phyloP scores from a whole-genome alignment of 805 yeast species.

The Cyberlindnera mississippiensis region DNA sequence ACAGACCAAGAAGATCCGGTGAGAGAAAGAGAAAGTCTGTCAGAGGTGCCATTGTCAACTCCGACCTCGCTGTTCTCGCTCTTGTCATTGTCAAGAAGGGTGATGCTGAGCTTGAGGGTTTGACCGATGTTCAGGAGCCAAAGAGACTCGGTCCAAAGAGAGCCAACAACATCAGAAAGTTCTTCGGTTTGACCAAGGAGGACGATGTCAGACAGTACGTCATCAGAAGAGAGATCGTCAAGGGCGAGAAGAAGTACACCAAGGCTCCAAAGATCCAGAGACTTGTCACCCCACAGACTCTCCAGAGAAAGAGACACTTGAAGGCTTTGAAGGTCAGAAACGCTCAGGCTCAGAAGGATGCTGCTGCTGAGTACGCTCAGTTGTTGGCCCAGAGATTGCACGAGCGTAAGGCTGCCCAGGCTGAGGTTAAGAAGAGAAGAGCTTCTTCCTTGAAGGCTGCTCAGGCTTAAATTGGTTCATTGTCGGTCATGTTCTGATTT shows the following conservation, averaged over 20 bases:
- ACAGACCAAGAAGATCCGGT: conserved; percentile 99
- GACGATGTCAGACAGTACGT: conserved; percentile 71
- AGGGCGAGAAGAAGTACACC: conserved; percentile 98
- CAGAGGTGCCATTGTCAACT: conserved; percentile 98
- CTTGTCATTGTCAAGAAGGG: conserved; percentile 96
- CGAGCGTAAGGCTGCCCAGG: conserved; percentile 97
- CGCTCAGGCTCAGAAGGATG: conserved; percentile 99
- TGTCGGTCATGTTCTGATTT: conserved; percentile 7
- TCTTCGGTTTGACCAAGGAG: conserved; percentile 94
- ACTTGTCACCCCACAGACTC: conserved; percentile 97
- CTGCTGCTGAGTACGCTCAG: conserved; percentile 99
- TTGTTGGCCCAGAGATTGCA: conserved; percentile 96
- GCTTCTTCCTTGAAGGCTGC: conserved; percentile 97
- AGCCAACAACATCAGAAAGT: conserved; percentile 99
- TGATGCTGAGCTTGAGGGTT: conserved; percentile 91
- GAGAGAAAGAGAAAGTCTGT: conserved; percentile 99
- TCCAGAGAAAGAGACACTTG: conserved; percentile 98
- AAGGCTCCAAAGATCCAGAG: conserved; percentile 99
- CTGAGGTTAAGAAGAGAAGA: conserved; percentile 99
- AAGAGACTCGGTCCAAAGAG: conserved; percentile 99
- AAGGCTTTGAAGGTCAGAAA: conserved; percentile 90
- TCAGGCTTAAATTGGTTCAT: conserved; percentile 10
- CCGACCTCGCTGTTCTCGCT: conserved; percentile 94
- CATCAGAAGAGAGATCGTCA: conserved; percentile 96
- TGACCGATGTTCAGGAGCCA: conserved; percentile 92